phyloP scores from a whole-genome alignment of 2,329 filamentous ascomycete species.

The Ceratocystis ficicola region DNA sequence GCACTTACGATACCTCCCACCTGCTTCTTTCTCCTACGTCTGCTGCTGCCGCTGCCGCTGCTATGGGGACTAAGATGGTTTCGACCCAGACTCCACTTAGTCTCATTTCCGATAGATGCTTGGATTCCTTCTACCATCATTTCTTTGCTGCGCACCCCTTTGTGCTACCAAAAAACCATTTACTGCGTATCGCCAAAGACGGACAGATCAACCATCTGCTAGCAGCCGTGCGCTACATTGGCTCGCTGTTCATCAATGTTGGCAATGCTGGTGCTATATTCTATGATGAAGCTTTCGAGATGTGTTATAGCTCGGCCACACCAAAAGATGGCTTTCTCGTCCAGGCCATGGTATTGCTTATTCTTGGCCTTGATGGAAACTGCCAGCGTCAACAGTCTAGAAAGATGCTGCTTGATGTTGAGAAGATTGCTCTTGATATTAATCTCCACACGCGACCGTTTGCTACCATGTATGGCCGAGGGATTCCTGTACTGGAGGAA shows the following conservation, averaged over 20 bases:
- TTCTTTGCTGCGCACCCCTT: constrained; percentile 49
- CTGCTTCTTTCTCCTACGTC: constrained; percentile 17
- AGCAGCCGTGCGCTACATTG: constrained; percentile 45
- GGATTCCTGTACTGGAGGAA: constrained; percentile 61
- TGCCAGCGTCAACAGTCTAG: constrained; percentile 58
- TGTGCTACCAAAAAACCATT: constrained; percentile 40
- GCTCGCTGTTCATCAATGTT: constrained; percentile 43
- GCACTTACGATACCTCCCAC: constrained; percentile 26
- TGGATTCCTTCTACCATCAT: constrained; percentile 47
- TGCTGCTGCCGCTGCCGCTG: constrained; percentile 22
- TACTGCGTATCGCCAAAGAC: constrained; percentile 40
- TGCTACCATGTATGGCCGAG: constrained; percentile 49
- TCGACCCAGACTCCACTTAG: constrained; percentile 27
- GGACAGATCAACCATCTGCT: constrained; percentile 38
- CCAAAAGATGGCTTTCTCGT: constrained; percentile 51
- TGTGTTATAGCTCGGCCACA: constrained; percentile 37
- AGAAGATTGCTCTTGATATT: constrained; percentile 61
- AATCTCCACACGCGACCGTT: constrained; percentile 61
- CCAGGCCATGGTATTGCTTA: constrained; percentile 64
- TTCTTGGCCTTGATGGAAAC: constrained; percentile 66
- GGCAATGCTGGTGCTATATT: constrained; percentile 38
- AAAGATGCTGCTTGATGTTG: constrained; percentile 53
- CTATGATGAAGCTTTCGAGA: constrained; percentile 46
- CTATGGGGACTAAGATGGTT: constrained; percentile 18
- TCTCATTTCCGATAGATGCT: constrained; percentile 40